Percentiles rank a stretch among this genome's conserved stretches.
phyloP scores from a whole-genome alignment of 2,329 filamentous ascomycete genomes.

The Sordariomycetes sp. region DNA sequence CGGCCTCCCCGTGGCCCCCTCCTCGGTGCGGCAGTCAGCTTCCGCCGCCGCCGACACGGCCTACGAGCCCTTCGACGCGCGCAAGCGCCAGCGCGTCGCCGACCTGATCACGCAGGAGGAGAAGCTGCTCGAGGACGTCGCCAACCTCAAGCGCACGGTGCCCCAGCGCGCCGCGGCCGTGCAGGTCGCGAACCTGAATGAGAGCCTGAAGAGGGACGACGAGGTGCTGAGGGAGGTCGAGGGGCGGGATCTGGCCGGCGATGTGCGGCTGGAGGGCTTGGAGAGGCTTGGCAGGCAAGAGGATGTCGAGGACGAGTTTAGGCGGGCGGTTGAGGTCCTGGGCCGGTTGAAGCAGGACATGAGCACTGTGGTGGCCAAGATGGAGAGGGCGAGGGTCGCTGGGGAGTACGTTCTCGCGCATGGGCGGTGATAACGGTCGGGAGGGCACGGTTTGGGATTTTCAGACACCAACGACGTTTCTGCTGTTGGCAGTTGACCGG shows the following conservation, averaged over 20 bases:
- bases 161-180: slow-evolving; percentile 33
- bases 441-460: too few relatives aligned
- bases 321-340: slow-evolving; percentile 38
- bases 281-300: slow-evolving; percentile 33
- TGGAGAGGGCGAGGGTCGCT: slow-evolving; percentile 54
- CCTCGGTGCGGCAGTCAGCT: slow-evolving; percentile 21
- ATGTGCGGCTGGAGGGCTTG: slow-evolving; percentile 16
- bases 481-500: too few relatives aligned
- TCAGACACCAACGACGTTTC: too few relatives aligned
- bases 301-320: slow-evolving; percentile 5
- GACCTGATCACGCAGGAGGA: slow-evolving; percentile 54
- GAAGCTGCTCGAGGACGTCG: slow-evolving; percentile 55
- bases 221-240: slow-evolving; percentile 24
- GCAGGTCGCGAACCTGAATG: slow-evolving; percentile 29
- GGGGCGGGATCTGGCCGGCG: slow-evolving; percentile 17
- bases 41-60: slow-evolving; percentile 15
- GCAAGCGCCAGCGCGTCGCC: slow-evolving; percentile 49
- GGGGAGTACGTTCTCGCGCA: slow-evolving; percentile 43
- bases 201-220: slow-evolving; percentile 36
- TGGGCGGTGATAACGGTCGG: slow-evolving; percentile 14
- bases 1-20: slow-evolving; percentile 38
- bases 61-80: slow-evolving; percentile 52
- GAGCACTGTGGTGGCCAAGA: slow-evolving; percentile 53
- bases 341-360: slow-evolving; percentile 48
- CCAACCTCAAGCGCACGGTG: slow-evolving; percentile 45